Base-by-base conservation (phyloP, 352 stramenopile species). In the Globisporangium okanoganense region DNA sequence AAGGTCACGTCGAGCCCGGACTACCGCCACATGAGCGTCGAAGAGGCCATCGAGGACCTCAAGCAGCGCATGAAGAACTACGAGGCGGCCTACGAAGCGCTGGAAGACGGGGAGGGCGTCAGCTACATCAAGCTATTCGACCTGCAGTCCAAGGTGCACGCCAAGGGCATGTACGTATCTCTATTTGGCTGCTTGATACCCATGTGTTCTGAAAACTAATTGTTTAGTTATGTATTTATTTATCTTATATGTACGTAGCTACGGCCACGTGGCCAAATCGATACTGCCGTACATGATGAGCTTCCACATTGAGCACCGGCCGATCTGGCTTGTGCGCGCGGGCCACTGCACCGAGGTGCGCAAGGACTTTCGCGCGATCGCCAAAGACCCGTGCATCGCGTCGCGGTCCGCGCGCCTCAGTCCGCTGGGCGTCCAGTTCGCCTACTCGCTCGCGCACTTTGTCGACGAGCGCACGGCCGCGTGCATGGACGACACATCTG, bases 271-370 rank as follows among this genome's bases (percentile, higher is more conserved):
- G 38, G 87, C 89, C 66, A 97, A 95, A 73, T 95, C 88, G 27
- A 92, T 97, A n/a, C 64, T 95, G 62, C 90, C 87, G 16, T 97
- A 96, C 68, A 92, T 97, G 82, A 95, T 92, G 84, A 98, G 96
- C 72, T 96, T 98, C 58, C 94, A 98, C 79, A 97, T 98, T 64
- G 78, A 90, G 53, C 92, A 95, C 41, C 87, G 94, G 0, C 88
- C 86, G 20, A 97, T 98, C 41, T 98, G 90, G 88, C 80, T 98
- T 24, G 90, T 95, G 53, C 86, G 89, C n/a, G 90, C 91, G 16
- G 91, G 88, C 22, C 90, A 97, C 54, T 94, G 85, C 67, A 90
- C 69, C 0, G 79, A 90, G 67, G 85, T 92, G 56, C 69, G 70
- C 9, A 52, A 63, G 14, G 80, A 94, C 56, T 92, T 94, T 43